Conservation (phyloP, 164 flowering plant species). For the Vitis riparia region DNA sequence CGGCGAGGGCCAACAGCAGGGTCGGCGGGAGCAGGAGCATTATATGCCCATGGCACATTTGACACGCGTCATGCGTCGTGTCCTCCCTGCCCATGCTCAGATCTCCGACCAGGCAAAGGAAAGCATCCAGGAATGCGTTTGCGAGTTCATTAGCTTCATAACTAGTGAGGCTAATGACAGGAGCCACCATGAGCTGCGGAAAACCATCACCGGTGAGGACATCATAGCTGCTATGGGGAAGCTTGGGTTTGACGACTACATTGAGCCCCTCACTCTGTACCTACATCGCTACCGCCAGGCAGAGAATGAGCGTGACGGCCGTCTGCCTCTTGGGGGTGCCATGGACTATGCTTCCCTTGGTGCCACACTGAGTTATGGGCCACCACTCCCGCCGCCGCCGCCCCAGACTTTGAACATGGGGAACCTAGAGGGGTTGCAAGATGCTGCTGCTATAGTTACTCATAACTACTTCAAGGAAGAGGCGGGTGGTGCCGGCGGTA, state of each 20-base stretch:
- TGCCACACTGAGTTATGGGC: no score
- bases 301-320: conserved; percentile 6
- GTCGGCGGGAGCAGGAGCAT: conserved; percentile 32
- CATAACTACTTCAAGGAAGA: no score
- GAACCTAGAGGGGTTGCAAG: no score
- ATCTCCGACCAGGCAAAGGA: conserved; percentile 51
- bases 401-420: no score
- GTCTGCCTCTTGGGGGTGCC: no score
- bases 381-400: no score
- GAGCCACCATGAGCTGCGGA: conserved; percentile 41
- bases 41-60: conserved; percentile 45
- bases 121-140: conserved; percentile 45
- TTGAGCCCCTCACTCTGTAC: conserved; percentile 26
- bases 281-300: conserved; percentile 26
- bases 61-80: conserved; percentile 35
- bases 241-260: conserved; percentile 39
- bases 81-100: conserved; percentile 40
- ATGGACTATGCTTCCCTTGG: no score
- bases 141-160: conserved; percentile 47
- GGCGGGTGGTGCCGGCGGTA: no score
- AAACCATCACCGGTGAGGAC: conserved; percentile 46
- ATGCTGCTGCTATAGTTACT: no score
- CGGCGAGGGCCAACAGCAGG: neutral
- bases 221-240: conserved; percentile 37
- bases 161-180: conserved; percentile 44